Conservation (phyloP, 148 eudicot genomes). For the Rhododendron molle region DNA sequence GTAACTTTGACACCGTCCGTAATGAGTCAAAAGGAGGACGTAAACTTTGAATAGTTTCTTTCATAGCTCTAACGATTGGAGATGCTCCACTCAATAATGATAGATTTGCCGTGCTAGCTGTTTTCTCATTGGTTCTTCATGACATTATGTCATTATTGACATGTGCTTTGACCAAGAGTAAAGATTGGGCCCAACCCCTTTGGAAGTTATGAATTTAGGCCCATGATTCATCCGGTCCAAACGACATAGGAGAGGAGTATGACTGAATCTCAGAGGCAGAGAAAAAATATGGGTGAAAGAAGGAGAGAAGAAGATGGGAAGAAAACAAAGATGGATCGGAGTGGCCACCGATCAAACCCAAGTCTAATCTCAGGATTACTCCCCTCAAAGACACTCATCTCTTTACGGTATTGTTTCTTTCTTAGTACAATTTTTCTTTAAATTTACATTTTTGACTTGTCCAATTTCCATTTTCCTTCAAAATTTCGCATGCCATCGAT, state of each 20-base stretch:
- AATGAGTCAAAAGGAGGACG: no score
- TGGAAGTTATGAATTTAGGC: background rate
- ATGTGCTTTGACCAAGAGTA: no score
- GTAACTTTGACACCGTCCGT: no score
- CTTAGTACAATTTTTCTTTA: background rate
- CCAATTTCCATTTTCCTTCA: background rate
- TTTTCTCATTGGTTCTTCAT: no score
- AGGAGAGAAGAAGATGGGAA: conserved; percentile 26
- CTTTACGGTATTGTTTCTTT: conserved; percentile 46
- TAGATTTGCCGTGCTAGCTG: no score
- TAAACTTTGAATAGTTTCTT: no score
- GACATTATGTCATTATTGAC: no score
- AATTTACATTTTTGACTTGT: background rate
- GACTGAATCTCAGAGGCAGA: conserved; percentile 17
- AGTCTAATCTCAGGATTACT: conserved; percentile 49
- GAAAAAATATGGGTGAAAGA: conserved; percentile 50
- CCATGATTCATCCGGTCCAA: background rate
- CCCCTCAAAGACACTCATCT: conserved; percentile 65
- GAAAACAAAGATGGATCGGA: conserved; percentile 36
- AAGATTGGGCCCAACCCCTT: no score
- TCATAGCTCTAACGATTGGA: no score
- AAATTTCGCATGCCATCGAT: background rate
- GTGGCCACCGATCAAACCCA: conserved; percentile 73
- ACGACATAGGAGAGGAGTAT: background rate
- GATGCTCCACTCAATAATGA: no score